A percentile compares a stretch with the other conserved stretches of the same genome.
phyloP scores from a whole-genome alignment of 2,329 filamentous ascomycete species.

The Neophaeococcomyces mojaviensis region DNA sequence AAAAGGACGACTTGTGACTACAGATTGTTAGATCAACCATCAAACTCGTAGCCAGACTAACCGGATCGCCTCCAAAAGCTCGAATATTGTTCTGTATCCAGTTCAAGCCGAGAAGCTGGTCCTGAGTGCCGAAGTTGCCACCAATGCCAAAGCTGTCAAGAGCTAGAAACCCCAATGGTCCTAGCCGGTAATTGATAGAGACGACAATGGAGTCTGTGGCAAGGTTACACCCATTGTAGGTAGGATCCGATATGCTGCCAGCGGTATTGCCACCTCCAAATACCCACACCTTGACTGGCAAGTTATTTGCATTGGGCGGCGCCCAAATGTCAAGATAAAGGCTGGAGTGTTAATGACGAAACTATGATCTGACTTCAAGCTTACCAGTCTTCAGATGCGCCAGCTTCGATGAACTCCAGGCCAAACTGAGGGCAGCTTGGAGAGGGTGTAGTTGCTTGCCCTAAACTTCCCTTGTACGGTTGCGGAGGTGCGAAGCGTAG shows the following conservation, averaged over 20 bases:
- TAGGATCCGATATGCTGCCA: constrained; percentile 39
- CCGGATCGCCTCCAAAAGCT: constrained; percentile 69
- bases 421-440: constrained; percentile 16
- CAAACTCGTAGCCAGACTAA: too few species aligned
- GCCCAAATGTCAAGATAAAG: constrained; percentile 14
- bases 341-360: constrained; percentile 53
- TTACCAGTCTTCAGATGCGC: background rate
- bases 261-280: constrained; percentile 49
- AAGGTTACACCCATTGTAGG: constrained; percentile 30
- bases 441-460: background rate
- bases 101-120: constrained; percentile 64
- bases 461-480: background rate
- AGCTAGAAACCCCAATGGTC: constrained; percentile 24
- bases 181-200: constrained; percentile 25
- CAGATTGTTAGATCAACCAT: background rate
- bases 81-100: constrained; percentile 74
- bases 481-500: constrained; percentile 47
- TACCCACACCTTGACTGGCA: constrained; percentile 63
- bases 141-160: constrained; percentile 25
- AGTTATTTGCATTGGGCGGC: constrained; percentile 3
- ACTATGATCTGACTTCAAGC: constrained; percentile 48
- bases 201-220: constrained; percentile 45
- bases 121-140: constrained; percentile 63
- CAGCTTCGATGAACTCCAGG: constrained; percentile 19
- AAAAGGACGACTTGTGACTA: constrained; percentile 12